Conservation (phyloP, 2,329 filamentous ascomycete genomes). For the Alternaria sp. region DNA sequence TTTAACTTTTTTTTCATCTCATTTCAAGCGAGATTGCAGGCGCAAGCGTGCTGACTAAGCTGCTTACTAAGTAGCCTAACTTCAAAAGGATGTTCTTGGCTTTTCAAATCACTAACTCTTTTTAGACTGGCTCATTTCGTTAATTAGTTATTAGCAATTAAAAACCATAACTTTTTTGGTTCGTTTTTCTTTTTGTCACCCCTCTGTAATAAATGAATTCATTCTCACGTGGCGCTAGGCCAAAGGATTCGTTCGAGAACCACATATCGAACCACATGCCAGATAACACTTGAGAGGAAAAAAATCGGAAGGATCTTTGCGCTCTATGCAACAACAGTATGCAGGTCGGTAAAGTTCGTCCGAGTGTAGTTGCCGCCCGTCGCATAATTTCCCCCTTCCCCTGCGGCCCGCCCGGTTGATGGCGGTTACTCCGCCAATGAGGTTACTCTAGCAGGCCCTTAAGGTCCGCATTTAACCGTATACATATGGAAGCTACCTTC, state of each 20-base stretch:
- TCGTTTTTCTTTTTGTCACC: too few species aligned
- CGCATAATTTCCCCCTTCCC: not conserved
- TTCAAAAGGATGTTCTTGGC: too few species aligned
- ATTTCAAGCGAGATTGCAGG: too few species aligned
- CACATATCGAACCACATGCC: not conserved
- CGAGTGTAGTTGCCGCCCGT: not conserved
- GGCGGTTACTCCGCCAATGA: not conserved
- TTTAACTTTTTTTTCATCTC: too few species aligned
- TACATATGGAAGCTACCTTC: too few species aligned
- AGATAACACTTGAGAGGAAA: not conserved
- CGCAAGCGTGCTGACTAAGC: too few species aligned
- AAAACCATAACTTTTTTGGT: too few species aligned
- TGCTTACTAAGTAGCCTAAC: too few species aligned
- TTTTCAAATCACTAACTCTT: too few species aligned
- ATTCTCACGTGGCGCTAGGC: not conserved
- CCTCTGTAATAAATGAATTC: slow-evolving; percentile 4
- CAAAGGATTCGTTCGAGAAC: not conserved
- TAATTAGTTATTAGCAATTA: too few species aligned
- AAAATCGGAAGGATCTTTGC: not conserved
- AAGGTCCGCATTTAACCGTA: not conserved
- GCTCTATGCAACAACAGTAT: not conserved
- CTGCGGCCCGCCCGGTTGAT: not conserved
- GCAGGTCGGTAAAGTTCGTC: not conserved
- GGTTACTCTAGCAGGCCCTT: not conserved
- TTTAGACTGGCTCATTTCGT: too few species aligned